Evolutionary conservation across 805 yeast genomes (phyloP), one percentile per base, ranked within the genome.

Genomic region (Myxozyma vanderwaltii): DNA sequence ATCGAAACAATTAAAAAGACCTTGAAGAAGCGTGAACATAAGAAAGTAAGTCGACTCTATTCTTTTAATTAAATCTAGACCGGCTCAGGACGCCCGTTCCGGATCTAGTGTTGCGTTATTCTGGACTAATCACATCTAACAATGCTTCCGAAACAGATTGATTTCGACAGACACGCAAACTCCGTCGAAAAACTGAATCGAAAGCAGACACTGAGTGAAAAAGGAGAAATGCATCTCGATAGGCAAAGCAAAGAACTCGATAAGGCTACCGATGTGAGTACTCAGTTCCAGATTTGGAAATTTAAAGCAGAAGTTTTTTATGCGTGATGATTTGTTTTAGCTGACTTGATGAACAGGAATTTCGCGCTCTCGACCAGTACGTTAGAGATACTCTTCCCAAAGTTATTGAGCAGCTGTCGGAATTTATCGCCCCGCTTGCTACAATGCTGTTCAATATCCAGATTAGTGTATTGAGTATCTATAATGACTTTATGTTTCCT

Each of bases 21-120:
- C 3, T 66, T 73, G 35, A 71, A 65, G 55, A 73, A 74, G 56
- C 68, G 76, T 1, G 73, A 69, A 29, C 76, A 72, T 65, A 74
- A 74, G 64, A 74, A 74, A 67, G 61, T 59, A 17, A 19, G 51
- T 27, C 4, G 41, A 19, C 15, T 3, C 24, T 13, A 21, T 51
- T n/a, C 19, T 38, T 19, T 38, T 38, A 13, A 35, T 13, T 35
- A 17, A 35, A 17, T 35, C n/a, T 13, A 4, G 38, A 35, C n/a
- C 38, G n/a, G n/a, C n/a, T n/a, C n/a, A n/a, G n/a, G n/a, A n/a
- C n/a, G n/a, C n/a, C n/a, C n/a, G n/a, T 29, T 10, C 33, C 10
- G 33, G 33, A 23, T 43, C 29, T 24, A 23, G 33, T 7, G 3
- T 13, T 2, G 19, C 24, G 17, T 10, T 24, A 12, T 23, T 13